phyloP scores from a whole-genome alignment of 1,139 yeast genomes.

The Meyerozyma elateridarum region DNA sequence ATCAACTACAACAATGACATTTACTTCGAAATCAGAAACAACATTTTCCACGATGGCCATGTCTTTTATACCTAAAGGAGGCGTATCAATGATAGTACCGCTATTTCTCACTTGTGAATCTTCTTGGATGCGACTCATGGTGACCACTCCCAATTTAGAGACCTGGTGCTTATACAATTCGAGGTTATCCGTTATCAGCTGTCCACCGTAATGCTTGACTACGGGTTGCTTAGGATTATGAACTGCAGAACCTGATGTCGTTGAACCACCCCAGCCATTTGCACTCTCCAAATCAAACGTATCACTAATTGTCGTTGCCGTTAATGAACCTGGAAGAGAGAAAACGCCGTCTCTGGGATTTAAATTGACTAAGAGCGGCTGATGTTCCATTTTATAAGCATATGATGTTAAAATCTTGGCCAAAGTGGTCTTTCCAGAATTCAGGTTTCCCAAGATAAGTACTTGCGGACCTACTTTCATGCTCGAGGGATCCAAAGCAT shows the following conservation, averaged over 20 bases:
- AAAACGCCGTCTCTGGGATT: slow-evolving; percentile 80
- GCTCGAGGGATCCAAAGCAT: slow-evolving; percentile 14
- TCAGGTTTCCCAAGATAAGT: slow-evolving; percentile 66
- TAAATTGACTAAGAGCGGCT: slow-evolving; percentile 71
- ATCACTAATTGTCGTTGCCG: slow-evolving; percentile 83
- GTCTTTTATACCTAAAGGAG: slow-evolving; percentile 51
- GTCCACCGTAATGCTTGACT: slow-evolving; percentile 76
- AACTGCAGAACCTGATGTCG: slow-evolving; percentile 81
- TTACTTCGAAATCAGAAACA: slow-evolving; percentile 58
- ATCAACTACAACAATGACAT: slow-evolving; percentile 55
- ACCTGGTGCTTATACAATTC: slow-evolving; percentile 56
- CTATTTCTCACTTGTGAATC: slow-evolving; percentile 47
- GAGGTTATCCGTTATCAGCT: slow-evolving; percentile 52
- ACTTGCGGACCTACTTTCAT: slow-evolving; percentile 55
- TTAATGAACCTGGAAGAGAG: slow-evolving; percentile 77
- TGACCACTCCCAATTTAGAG: slow-evolving; percentile 55
- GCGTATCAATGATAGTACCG: slow-evolving; percentile 82
- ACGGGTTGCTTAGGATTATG: slow-evolving; percentile 86
- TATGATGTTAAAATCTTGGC: slow-evolving; percentile 69
- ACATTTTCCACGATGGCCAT: slow-evolving; percentile 54
- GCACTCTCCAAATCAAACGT: slow-evolving; percentile 70
- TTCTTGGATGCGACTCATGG: slow-evolving; percentile 51
- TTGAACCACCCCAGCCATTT: slow-evolving; percentile 75
- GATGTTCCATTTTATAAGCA: slow-evolving; percentile 64
- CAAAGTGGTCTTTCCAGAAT: slow-evolving; percentile 75